These are phyloP conservation scores for Taphrina confusa DNA, from an alignment of 1,139 yeast species.

Conservation along the genomic window DNA sequence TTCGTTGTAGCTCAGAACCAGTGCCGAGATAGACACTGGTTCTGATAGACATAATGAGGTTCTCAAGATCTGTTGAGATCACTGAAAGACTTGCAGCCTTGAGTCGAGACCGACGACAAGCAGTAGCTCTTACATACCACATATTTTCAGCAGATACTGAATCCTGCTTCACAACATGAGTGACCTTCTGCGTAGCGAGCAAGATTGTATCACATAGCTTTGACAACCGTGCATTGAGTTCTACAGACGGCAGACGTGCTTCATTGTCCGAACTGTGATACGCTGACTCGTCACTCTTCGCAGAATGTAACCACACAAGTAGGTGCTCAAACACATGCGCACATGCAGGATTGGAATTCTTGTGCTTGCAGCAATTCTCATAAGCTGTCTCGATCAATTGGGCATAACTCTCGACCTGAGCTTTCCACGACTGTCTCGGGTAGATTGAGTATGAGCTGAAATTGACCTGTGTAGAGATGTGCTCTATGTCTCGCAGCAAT, in stretches of 20 bases:
- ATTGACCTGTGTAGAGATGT: not conserved
- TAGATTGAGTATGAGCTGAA: not conserved
- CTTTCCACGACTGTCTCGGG: not conserved
- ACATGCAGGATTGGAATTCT: not conserved
- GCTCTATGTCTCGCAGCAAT: not conserved
- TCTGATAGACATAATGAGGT: not conserved
- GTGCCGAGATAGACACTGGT: not conserved
- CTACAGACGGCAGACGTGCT: too few species aligned
- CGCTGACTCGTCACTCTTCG: too few species aligned
- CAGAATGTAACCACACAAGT: conserved; percentile 1
- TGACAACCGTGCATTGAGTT: too few species aligned
- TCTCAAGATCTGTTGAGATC: not conserved
- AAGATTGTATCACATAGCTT: conserved; percentile 43
- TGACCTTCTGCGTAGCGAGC: conserved; percentile 18
- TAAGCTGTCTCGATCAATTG: not conserved
- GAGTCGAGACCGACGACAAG: not conserved
- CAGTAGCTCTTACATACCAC: conserved; percentile 2
- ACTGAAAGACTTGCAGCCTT: not conserved
- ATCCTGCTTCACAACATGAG: conserved; percentile 51
- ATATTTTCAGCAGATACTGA: not conserved
- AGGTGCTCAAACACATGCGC: not conserved
- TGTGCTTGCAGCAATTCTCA: not conserved
- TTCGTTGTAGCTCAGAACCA: not conserved
- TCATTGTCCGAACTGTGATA: too few species aligned
- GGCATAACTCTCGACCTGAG: not conserved